Percentiles rank a stretch among this genome's conserved stretches.
These are phyloP conservation scores for Durotheca rogersii DNA, from an alignment of 495 filamentous ascomycete species.

Conservation along the genomic window DNA sequence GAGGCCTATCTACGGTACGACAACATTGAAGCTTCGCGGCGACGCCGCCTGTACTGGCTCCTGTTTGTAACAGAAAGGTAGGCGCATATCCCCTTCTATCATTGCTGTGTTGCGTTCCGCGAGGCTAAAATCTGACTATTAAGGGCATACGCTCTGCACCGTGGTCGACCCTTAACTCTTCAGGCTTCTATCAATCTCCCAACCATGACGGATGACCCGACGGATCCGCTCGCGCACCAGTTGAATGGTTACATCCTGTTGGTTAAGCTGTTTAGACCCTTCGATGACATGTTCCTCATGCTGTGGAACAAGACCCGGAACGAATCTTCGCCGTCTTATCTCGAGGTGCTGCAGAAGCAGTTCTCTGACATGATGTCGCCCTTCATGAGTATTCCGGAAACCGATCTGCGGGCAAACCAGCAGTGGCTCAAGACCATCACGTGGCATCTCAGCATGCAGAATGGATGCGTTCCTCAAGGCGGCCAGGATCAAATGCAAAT, in stretches of 20 bases:
- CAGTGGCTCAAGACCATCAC: slow-evolving; percentile 82
- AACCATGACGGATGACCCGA: slow-evolving; percentile 63
- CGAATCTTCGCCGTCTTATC: slow-evolving; percentile 58
- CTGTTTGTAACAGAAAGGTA: slow-evolving; percentile 72
- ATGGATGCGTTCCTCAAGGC: slow-evolving; percentile 46
- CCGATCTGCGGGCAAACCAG: slow-evolving; percentile 70
- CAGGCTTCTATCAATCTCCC: slow-evolving; percentile 63
- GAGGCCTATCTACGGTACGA: slow-evolving; percentile 57
- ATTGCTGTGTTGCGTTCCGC: not conserved
- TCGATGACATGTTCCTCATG: slow-evolving; percentile 67
- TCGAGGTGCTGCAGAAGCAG: slow-evolving; percentile 63
- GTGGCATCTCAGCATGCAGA: slow-evolving; percentile 65
- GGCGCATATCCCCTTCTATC: not conserved
- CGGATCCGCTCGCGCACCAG: slow-evolving; percentile 50
- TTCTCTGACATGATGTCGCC: slow-evolving; percentile 63
- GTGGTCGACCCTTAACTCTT: slow-evolving; percentile 62
- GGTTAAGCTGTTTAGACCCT: slow-evolving; percentile 67
- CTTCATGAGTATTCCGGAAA: slow-evolving; percentile 63
- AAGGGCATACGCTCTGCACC: slow-evolving; percentile 73
- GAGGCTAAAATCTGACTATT: slow-evolving; percentile 9
- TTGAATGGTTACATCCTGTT: slow-evolving; percentile 65
- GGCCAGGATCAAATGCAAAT: slow-evolving; percentile 63
- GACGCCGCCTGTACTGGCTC: slow-evolving; percentile 68
- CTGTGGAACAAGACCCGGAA: slow-evolving; percentile 70
- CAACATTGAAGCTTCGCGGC: slow-evolving; percentile 53